Evolutionary conservation across 2,329 filamentous ascomycete genomes (phyloP).

Genomic region (Aspergillus tanneri): DNA sequence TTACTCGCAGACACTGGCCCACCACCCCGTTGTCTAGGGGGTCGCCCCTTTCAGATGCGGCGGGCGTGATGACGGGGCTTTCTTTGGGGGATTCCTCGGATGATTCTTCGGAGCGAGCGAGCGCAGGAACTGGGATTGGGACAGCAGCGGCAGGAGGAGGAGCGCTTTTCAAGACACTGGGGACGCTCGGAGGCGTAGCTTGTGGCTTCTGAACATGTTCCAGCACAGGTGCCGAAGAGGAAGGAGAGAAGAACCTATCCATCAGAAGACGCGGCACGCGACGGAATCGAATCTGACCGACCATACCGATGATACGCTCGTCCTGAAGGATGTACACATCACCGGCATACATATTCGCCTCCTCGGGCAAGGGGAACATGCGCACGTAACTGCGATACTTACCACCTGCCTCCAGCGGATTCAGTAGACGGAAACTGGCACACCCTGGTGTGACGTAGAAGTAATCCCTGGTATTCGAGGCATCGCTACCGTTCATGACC

Average conservation of each 20-base stretch:
- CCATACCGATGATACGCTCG: slow-evolving; percentile 32
- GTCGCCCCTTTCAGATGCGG: too few relatives aligned
- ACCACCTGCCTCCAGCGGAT: slow-evolving; percentile 24
- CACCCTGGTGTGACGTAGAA: slow-evolving; percentile 39
- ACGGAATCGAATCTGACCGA: slow-evolving; percentile 38
- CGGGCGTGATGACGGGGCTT: background rate
- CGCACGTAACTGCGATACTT: slow-evolving; percentile 35
- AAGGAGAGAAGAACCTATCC: slow-evolving; percentile 23
- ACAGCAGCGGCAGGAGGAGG: too few relatives aligned
- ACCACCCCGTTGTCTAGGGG: background rate
- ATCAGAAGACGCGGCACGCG: slow-evolving; percentile 23
- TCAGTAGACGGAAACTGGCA: slow-evolving; percentile 26
- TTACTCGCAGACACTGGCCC: slow-evolving; percentile 24
- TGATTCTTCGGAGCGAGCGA: too few relatives aligned
- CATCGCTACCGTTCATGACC: slow-evolving; percentile 32
- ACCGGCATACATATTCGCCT: slow-evolving; percentile 27
- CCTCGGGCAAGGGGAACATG: slow-evolving; percentile 31
- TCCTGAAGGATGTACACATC: slow-evolving; percentile 43
- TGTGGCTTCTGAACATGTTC: too few relatives aligned
- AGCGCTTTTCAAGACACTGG: too few relatives aligned
- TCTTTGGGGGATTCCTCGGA: too few relatives aligned
- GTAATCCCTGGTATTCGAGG: slow-evolving; percentile 26
- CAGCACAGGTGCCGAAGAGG: too few relatives aligned
- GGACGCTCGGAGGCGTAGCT: too few relatives aligned
- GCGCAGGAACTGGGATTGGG: too few relatives aligned